Evolutionary conservation across 2,329 filamentous ascomycete genomes (phyloP).

Genomic region (Neurospora sp.): DNA sequence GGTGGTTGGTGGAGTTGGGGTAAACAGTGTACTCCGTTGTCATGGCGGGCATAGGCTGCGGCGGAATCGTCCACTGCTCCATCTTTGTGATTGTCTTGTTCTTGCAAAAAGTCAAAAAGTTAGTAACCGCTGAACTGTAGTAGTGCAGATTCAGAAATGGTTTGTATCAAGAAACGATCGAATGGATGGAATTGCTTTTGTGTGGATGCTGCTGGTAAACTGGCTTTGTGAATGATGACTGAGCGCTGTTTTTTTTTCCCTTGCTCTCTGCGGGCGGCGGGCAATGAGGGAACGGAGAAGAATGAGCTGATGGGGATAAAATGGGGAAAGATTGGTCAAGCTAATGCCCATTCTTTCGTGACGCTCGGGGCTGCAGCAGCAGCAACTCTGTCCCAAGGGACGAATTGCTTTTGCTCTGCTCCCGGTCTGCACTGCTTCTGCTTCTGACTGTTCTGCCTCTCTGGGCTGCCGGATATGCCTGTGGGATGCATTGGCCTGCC

Average conservation of each 20-base stretch:
- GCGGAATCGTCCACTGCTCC: constrained; percentile 51
- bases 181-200: not conserved
- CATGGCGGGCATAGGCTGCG: constrained; percentile 23
- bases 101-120: not conserved
- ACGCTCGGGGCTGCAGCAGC: not conserved
- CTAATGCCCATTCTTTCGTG: not conserved
- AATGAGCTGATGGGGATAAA: not conserved
- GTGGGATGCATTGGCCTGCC: not conserved
- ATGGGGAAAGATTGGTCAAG: not conserved
- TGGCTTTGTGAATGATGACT: not conserved
- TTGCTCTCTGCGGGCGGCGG: not conserved
- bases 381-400: not conserved
- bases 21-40: constrained; percentile 43
- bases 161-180: not conserved
- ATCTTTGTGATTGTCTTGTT: constrained; percentile 21
- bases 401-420: not conserved
- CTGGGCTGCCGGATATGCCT: not conserved
- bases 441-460: not conserved
- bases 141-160: not conserved
- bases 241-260: not conserved
- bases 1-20: constrained; percentile 37
- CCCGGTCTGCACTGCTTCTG: not conserved
- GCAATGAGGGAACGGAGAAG: not conserved
- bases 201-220: not conserved
- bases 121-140: not conserved